Base-by-base conservation (phyloP, 352 stramenopile species). In the Phytopythium sindhum region DNA sequence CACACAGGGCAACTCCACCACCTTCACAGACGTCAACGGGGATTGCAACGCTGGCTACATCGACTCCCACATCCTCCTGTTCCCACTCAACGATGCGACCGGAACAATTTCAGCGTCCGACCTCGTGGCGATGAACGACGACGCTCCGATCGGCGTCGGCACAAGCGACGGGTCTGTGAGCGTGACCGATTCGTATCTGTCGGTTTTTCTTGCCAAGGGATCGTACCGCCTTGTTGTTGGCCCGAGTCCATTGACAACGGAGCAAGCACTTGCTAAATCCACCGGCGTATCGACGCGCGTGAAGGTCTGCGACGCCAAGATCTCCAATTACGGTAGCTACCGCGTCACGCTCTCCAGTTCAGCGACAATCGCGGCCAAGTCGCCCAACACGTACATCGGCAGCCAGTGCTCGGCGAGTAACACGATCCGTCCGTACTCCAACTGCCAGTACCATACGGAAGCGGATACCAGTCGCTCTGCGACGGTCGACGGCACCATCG, bases 311-410 rank as follows among this genome's bases (percentile, higher is more conserved):
- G 68, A 76, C 44, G 55, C 68, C 2, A 55, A 57, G n/a, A 69
- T 82, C 14, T 87, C 80, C 23, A 89, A 86, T 62, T 90, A 88
- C 47, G 84, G 84, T 35, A 92, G 54, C 72, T 90, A 90, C 61
- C 72, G 77, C 11, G 63, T 90, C 15, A 90, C 81, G 0, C 73
- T 90, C 63, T 77, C 68, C 0, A 77, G 75, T 19, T 72, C 62
- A 0, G 69, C 67, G 4, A 59, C 61, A 1, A 63, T 90, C 33
- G 69, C 61, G 8, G 76, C 76, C 17, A 58, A 47, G 14, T 60
- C 67, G 1, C 77, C 77, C 2, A 69, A 68, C 19, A 80, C 61
- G 53, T 90, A 90, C 75, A 90, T 91, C 51, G 83, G 81, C 45
- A 84, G 68, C 28, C 81, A 91, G 37, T 91, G 83, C 61, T 60